Conservation (phyloP, 169 alveolate genomes). For the Besnoitia besnoiti region DNA sequence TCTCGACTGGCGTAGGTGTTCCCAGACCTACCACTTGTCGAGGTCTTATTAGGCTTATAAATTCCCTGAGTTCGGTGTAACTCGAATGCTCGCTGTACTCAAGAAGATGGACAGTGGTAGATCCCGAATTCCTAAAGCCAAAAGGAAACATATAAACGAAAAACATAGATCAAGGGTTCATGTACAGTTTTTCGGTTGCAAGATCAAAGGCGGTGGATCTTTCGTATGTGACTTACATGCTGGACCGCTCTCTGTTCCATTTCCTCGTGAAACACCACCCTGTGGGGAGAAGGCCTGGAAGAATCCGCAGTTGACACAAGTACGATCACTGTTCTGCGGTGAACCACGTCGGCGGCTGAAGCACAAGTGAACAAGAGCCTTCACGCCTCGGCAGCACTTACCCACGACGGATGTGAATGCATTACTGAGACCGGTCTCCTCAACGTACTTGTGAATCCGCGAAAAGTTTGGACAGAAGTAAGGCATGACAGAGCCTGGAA, state of each 20-base stretch:
- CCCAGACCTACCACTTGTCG: neutral
- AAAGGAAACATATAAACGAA: neutral
- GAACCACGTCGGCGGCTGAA: neutral
- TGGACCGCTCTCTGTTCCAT: conserved; percentile 26
- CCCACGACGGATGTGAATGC: conserved; percentile 13
- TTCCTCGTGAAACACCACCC: conserved; percentile 42
- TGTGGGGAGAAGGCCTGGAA: conserved; percentile 36
- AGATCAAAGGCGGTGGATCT: too few species aligned
- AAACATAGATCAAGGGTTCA: too few species aligned
- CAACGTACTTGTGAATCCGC: neutral
- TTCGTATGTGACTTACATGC: conserved; percentile 1
- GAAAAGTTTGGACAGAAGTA: conserved; percentile 40
- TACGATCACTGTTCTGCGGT: neutral
- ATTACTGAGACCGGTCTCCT: neutral
- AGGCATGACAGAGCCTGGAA: conserved; percentile 33
- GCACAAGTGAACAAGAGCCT: neutral
- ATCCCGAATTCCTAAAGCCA: conserved; percentile 3
- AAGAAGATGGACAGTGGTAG: neutral
- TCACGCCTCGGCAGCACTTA: neutral
- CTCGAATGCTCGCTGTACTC: conserved; percentile 54
- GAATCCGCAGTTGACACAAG: neutral
- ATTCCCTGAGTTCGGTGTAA: neutral
- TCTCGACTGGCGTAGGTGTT: too few species aligned
- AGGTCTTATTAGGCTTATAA: neutral
- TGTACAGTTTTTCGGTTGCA: too few species aligned